Percentiles rank a stretch among this genome's conserved stretches.
Conservation (phyloP, 2,329 filamentous ascomycete species). For the Paraconiothyrium brasiliense region DNA sequence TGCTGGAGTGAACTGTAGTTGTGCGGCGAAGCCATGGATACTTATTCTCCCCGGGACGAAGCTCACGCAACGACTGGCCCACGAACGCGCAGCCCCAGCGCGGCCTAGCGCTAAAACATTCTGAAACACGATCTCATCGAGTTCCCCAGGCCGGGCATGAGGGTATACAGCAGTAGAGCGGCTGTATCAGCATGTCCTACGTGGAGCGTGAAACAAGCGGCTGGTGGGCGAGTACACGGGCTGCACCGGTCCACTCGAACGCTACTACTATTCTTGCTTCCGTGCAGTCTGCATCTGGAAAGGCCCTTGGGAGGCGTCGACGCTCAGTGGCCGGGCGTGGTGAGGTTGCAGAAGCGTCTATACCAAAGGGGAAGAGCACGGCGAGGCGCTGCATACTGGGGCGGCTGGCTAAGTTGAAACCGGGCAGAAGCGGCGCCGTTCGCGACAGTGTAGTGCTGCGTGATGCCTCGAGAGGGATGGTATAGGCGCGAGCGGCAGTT, state of each 20-base stretch:
- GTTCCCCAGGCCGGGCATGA: conserved; percentile 36
- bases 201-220: conserved; percentile 49
- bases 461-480: conserved; percentile 21
- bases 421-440: conserved; percentile 36
- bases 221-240: conserved; percentile 44
- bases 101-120: conserved; percentile 47
- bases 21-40: conserved; percentile 50
- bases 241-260: conserved; percentile 36
- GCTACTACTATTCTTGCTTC: conserved; percentile 37
- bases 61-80: conserved; percentile 43
- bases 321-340: conserved; percentile 38
- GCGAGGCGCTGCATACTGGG: conserved; percentile 47
- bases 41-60: conserved; percentile 48
- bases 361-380: conserved; percentile 31
- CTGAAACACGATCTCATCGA: conserved; percentile 52
- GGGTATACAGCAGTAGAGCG: conserved; percentile 35
- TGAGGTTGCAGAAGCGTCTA: conserved; percentile 34
- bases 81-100: conserved; percentile 24
- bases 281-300: conserved; percentile 28
- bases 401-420: conserved; percentile 51
- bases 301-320: conserved; percentile 23
- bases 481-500: conserved; percentile 43
- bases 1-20: conserved; percentile 36
- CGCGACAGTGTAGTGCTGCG: conserved; percentile 26
- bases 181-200: conserved; percentile 29